Conservation (phyloP, 495 filamentous ascomycete species). For the Baudoinia panamericana region DNA sequence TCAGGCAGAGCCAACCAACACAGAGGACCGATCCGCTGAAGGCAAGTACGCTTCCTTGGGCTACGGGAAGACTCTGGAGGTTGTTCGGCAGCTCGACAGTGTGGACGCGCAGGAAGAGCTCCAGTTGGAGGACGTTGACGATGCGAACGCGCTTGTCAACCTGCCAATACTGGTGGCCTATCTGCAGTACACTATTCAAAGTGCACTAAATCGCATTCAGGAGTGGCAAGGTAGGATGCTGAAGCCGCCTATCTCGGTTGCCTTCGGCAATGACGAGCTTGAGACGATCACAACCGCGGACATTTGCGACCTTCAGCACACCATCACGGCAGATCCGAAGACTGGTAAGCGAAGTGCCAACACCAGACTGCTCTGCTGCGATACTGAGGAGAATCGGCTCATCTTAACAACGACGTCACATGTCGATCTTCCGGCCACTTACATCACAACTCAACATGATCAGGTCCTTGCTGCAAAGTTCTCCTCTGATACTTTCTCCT, state of each 20-base stretch:
- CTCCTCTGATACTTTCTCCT: too few species aligned
- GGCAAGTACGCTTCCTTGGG: constrained; percentile 6
- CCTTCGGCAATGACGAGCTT: too few species aligned
- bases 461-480: too few species aligned
- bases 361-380: too few species aligned
- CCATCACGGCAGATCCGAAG: too few species aligned
- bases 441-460: too few species aligned
- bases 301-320: too few species aligned
- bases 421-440: too few species aligned
- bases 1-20: not conserved
- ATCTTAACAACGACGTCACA: too few species aligned
- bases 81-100: constrained; percentile 3
- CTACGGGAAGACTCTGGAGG: constrained; percentile 11
- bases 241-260: not conserved
- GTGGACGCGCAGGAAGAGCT: not conserved
- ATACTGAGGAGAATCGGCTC: too few species aligned
- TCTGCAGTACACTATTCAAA: not conserved
- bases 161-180: constrained; percentile 3
- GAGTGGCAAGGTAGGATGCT: constrained; percentile 14
- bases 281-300: too few species aligned
- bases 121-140: not conserved
- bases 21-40: not conserved
- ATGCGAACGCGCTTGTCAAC: not conserved
- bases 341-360: too few species aligned
- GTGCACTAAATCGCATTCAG: constrained; percentile 4